Base-by-base conservation (phyloP, 139 green algal species). In the Astrephomene gubernaculifera region DNA sequence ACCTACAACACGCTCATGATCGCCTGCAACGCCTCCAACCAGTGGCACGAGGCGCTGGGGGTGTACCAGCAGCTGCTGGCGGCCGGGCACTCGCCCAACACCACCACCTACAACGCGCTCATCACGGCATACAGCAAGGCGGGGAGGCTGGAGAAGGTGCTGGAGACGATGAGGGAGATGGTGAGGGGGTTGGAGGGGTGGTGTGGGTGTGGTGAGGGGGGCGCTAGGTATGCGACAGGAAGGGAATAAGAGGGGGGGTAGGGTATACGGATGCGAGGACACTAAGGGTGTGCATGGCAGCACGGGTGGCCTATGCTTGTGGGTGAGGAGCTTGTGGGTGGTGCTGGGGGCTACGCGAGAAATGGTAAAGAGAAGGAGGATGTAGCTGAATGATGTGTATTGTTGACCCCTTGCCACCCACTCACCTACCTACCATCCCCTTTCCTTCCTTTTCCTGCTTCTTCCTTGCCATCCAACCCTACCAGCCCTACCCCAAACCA, bases 41-140 rank as follows among this genome's bases (percentile, higher is more conserved):
- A 92, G 31, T 95, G 91, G 91, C 76, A 92, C 81, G 88, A 94
- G 82, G 90, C 90, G 60, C 82, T 93, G 33, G 68, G 73, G 0
- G 83, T 90, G 68, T 90, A 87, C 36, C 9, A 43, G 8, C 89
- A 91, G 43, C 94, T 97, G 91, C 53, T 91, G 72, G 80, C 86
- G 10, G 78, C 84, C 38, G 93, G 93, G 33, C 83, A 90, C 31
- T 39, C 52, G 19, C 93, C 93, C 71, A 97, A 97, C 88, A 90
- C 91, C 25, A 96, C 94, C 33, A 96, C 90, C 49, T 97, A 94
- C 90, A 97, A 97, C 87, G 93, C 95, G 1, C 78, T 96, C 41
- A 96, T 97, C 81, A 93, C 88, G n/a, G 92, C 93, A 10, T 93
- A 93, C 86, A 94, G 90, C 83, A 95, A 95, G 53, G 83, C 87